Conservation (phyloP, 164 flowering plant genomes). For the Vitis labrusca region DNA sequence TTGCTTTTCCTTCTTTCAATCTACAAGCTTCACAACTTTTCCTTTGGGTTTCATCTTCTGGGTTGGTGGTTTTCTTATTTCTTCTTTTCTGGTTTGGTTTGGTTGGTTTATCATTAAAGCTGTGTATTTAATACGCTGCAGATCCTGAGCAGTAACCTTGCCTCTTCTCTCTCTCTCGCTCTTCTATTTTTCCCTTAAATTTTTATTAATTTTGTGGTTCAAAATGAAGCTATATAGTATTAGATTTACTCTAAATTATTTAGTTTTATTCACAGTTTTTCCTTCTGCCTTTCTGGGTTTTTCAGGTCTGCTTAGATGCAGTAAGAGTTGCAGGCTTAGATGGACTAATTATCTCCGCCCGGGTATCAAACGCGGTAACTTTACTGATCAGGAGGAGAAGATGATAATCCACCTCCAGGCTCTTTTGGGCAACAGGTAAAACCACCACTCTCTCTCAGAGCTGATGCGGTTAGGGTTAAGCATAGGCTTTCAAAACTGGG, state of each 20-base stretch:
- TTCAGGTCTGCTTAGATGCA: conserved; percentile 84
- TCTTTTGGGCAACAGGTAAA: conserved; percentile 85
- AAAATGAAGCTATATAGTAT: too few species aligned
- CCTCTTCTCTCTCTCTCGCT: conserved; percentile 5
- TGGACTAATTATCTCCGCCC: conserved; percentile 99
- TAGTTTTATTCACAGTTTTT: background rate
- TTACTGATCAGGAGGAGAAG: conserved; percentile 90
- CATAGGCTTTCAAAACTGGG: too few species aligned
- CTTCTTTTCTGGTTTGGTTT: background rate
- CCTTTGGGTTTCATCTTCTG: background rate
- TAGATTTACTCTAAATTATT: too few species aligned
- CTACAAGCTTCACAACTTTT: background rate
- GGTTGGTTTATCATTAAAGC: conserved; percentile 26
- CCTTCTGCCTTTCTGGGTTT: conserved; percentile 1
- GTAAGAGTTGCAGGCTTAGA: conserved; percentile 85
- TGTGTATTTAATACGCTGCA: conserved; percentile 15
- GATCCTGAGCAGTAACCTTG: background rate
- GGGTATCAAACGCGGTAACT: conserved; percentile 82
- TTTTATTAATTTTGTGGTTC: conserved; percentile 7
- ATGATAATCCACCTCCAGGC: conserved; percentile 97
- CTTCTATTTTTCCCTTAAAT: background rate
- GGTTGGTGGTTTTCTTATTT: background rate
- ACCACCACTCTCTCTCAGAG: background rate
- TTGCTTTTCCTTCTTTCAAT: background rate
- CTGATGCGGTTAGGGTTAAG: too few species aligned